phyloP scores from a whole-genome alignment of 257 asterid species.

The Dorcoceras hygrometricum region DNA sequence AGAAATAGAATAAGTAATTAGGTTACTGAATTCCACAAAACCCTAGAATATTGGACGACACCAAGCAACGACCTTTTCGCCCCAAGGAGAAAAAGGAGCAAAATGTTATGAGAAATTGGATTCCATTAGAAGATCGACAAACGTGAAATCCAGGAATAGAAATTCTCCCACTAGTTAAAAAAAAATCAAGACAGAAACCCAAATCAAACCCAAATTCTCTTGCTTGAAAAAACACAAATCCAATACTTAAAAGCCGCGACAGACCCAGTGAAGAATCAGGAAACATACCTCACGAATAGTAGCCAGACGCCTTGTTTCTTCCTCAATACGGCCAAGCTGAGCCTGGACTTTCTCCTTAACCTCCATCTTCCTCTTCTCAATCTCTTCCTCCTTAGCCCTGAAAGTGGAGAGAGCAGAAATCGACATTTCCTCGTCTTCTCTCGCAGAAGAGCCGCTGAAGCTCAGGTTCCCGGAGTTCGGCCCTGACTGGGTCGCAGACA shows the following conservation, averaged over 20 bases:
- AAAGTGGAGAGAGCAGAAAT: slow-evolving; percentile 86
- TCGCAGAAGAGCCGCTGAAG: slow-evolving; percentile 60
- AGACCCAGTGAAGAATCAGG: background rate
- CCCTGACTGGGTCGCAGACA: slow-evolving; percentile 65
- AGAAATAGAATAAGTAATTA: slow-evolving; percentile 6
- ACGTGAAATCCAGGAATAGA: slow-evolving; percentile 12
- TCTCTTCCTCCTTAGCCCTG: slow-evolving; percentile 95
- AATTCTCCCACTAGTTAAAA: background rate
- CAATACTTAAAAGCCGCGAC: background rate
- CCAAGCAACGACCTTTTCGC: slow-evolving; percentile 6
- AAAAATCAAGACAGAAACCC: background rate
- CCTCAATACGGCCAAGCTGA: slow-evolving; percentile 95
- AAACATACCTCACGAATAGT: slow-evolving; percentile 71
- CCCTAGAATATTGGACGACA: background rate
- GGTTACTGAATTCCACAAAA: slow-evolving; percentile 7
- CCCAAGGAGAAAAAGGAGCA: slow-evolving; percentile 2
- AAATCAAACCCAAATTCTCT: background rate
- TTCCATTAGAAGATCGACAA: background rate
- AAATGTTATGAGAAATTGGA: background rate
- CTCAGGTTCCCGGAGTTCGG: slow-evolving; percentile 80
- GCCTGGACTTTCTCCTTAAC: slow-evolving; percentile 86
- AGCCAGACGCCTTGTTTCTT: slow-evolving; percentile 85
- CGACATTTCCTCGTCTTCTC: slow-evolving; percentile 93
- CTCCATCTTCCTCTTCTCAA: slow-evolving; percentile 91
- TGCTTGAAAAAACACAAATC: background rate